Evolutionary conservation across 1,284 basidiomycete genomes (phyloP).

Genomic region (Trichosporon sp.): DNA sequence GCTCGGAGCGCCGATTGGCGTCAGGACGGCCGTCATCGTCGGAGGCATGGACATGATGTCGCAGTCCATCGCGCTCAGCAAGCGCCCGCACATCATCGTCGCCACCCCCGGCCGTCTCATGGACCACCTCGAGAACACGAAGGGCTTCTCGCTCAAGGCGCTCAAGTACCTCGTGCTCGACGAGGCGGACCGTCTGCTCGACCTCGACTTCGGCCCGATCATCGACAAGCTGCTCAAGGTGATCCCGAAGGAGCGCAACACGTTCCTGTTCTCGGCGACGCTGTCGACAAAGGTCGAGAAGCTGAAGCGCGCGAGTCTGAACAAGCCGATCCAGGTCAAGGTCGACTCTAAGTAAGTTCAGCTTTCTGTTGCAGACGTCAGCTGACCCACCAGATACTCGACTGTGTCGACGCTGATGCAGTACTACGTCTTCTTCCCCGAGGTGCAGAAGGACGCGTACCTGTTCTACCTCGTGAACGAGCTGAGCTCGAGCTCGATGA

Average conservation of each 20-base stretch:
- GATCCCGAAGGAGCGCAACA: conserved; percentile 89
- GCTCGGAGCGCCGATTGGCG: conserved; percentile 88
- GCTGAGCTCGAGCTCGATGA: conserved; percentile 85
- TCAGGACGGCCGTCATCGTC: conserved; percentile 83
- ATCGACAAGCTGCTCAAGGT: conserved; percentile 97
- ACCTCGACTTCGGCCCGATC: conserved; percentile 95
- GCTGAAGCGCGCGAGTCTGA: conserved; percentile 89
- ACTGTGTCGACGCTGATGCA: conserved; percentile 94
- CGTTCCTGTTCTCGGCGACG: conserved; percentile 97
- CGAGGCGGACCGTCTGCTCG: conserved; percentile 92
- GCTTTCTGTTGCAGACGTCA: neutral
- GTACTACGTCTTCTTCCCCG: conserved; percentile 91
- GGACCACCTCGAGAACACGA: conserved; percentile 96
- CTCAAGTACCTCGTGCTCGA: conserved; percentile 93
- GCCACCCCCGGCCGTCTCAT: conserved; percentile 93
- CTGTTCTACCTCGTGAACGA: conserved; percentile 86
- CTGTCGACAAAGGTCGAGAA: conserved; percentile 99
- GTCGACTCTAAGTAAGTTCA: conserved; percentile 77
- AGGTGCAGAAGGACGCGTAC: conserved; percentile 88
- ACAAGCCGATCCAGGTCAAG: conserved; percentile 91
- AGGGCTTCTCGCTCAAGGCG: conserved; percentile 85
- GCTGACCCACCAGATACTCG: conserved; percentile 66
- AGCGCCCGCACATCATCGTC: conserved; percentile 90
- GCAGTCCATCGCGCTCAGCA: conserved; percentile 89
- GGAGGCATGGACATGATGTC: conserved; percentile 94